Conservation (phyloP, 2,329 filamentous ascomycete genomes). For the Claviceps pusilla region DNA sequence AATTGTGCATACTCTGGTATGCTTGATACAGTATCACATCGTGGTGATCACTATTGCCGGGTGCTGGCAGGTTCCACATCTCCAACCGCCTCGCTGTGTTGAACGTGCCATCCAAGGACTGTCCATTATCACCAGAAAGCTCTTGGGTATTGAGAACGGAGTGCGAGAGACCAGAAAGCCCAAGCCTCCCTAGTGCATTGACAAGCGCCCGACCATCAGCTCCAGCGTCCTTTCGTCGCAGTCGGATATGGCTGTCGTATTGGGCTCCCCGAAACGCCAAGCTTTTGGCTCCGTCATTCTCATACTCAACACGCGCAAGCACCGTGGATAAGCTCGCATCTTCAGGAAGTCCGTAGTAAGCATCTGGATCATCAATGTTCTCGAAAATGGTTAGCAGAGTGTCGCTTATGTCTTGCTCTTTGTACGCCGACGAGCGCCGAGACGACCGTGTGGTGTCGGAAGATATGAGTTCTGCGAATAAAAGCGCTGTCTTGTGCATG, state of each 20-base stretch:
- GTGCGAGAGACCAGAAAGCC: conserved; percentile 73
- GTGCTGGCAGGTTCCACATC: conserved; percentile 79
- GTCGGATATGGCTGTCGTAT: conserved; percentile 70
- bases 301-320: conserved; percentile 71
- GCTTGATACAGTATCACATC: conserved; percentile 61
- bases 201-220: conserved; percentile 56
- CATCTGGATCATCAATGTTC: conserved; percentile 88
- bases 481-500: conserved; percentile 73
- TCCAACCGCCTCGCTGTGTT: conserved; percentile 68
- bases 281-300: conserved; percentile 73
- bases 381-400: conserved; percentile 73
- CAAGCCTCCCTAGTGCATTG: conserved; percentile 62
- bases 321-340: conserved; percentile 62
- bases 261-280: conserved; percentile 82
- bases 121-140: conserved; percentile 38
- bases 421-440: conserved; percentile 48
- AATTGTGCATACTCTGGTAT: conserved; percentile 64
- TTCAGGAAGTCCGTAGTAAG: conserved; percentile 83
- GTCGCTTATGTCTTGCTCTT: conserved; percentile 43
- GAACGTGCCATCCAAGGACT: conserved; percentile 57
- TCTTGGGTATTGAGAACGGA: conserved; percentile 58
- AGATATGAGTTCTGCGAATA: conserved; percentile 63
- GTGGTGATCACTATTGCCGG: conserved; percentile 44
- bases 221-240: conserved; percentile 37
- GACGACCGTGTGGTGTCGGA: conserved; percentile 42